Evolutionary conservation across 2,329 filamentous ascomycete species (phyloP), one percentile per base, ranked within the genome.

Genomic region (Diaporthe humulicola): DNA sequence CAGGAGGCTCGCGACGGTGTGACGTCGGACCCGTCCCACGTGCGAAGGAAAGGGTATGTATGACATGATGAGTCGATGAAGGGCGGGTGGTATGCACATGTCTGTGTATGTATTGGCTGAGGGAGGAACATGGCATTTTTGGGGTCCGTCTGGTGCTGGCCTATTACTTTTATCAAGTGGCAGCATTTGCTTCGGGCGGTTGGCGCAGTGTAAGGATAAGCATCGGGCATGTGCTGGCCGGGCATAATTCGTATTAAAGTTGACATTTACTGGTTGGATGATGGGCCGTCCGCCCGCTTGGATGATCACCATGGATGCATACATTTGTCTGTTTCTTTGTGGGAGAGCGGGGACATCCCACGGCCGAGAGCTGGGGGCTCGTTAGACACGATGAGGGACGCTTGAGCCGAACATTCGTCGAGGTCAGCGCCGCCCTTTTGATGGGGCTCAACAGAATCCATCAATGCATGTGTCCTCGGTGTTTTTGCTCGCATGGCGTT

Each of bases 241-340:
- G 45, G 48, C 64, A 54, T 69, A 69, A 69, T 69, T 54, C 48
- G 8, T 69, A 69, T 69, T 69, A 25, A 69, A 52, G 45, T 54
- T 69, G 48, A n/a, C n/a, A 69, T 69, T 40, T 40, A 52, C 60
- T 64, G 45, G 33, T 33, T 54, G 57, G 70, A 33, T 38, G 36
- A 54, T 22, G n/a, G 48, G 57, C 48, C 45, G 57, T 28, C 19
- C 14, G 36, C n/a, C 70, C n/a, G 30, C 42, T 60, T 71, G 69
- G 54, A 52, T 61, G n/a, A 64, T 28, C 17, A 25, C 48, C 33
- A 54, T 42, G 30, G 57, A 50, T 36, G 56, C 45, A 48, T 60
- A 25, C 30, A 50, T 22, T 61, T 52, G 7, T 28, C 19, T 42
- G n/a, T n/a, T 50, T 25, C 7, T 50, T 9, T 36, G 2, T 36